Evolutionary conservation across 805 yeast genomes (phyloP).

Genomic region (Metschnikowia picachoensis): DNA sequence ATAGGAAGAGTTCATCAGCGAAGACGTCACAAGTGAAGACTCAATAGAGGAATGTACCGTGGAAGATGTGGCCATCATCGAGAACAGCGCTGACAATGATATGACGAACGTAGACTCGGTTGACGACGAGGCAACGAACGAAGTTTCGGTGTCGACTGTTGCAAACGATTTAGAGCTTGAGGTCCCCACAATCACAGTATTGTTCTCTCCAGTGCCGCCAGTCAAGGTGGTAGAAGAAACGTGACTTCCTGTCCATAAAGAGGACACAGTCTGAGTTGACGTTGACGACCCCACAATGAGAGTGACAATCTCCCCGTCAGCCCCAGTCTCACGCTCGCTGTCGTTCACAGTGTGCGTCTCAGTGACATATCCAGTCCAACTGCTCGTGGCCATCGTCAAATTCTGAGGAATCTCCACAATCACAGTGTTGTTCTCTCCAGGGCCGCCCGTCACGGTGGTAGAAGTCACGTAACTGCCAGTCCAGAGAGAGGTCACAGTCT

Average conservation of each 20-base stretch:
- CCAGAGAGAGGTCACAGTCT: slow-evolving; percentile 8
- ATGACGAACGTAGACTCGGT: no score
- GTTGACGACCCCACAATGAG: slow-evolving; percentile 10
- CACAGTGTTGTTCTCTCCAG: slow-evolving; percentile 8
- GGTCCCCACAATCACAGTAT: background rate
- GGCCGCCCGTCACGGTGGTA: slow-evolving; percentile 6
- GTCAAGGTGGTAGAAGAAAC: slow-evolving; percentile 1
- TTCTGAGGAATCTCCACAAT: slow-evolving; percentile 13
- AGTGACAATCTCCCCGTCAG: slow-evolving; percentile 11
- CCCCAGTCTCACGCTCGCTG: background rate
- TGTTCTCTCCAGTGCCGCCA: slow-evolving; percentile 6
- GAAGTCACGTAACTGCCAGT: slow-evolving; percentile 1
- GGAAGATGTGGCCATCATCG: no score
- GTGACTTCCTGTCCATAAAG: slow-evolving; percentile 6
- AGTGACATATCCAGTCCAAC: slow-evolving; percentile 4
- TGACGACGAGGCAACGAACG: no score
- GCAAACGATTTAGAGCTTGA: no score
- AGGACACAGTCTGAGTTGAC: slow-evolving; percentile 7
- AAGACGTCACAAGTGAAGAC: no score
- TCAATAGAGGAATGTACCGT: no score
- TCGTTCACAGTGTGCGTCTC: slow-evolving; percentile 5
- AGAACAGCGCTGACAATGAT: no score
- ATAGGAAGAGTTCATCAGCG: no score
- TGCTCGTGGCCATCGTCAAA: slow-evolving; percentile 6
- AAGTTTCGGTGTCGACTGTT: no score